phyloP scores from a whole-genome alignment of 2,329 filamentous ascomycete species.

The Clonostachys sp. region DNA sequence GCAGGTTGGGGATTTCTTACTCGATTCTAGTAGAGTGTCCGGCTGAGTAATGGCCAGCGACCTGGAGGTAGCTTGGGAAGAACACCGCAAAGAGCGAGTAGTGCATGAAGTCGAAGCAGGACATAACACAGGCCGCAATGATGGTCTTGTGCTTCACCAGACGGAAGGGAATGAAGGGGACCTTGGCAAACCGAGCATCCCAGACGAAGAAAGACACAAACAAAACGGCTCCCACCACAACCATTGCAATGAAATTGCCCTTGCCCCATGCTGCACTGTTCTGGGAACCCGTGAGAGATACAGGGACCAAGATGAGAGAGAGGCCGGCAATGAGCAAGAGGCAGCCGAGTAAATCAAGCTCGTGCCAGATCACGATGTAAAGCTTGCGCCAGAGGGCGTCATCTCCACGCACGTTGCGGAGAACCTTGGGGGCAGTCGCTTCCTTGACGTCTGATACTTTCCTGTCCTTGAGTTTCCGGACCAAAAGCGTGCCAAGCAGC shows the following conservation, averaged over 20 bases:
- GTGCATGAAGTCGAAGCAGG: slow-evolving; percentile 27
- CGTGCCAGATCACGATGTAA: slow-evolving; percentile 11
- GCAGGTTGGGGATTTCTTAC: slow-evolving; percentile 8
- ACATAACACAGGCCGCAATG: slow-evolving; percentile 27
- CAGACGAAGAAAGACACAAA: slow-evolving; percentile 21
- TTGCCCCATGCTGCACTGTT: slow-evolving; percentile 22
- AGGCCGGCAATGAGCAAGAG: slow-evolving; percentile 23
- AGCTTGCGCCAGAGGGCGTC: slow-evolving; percentile 3
- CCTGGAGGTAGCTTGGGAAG: slow-evolving; percentile 32
- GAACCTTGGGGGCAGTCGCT: slow-evolving; percentile 8
- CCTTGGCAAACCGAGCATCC: slow-evolving; percentile 27
- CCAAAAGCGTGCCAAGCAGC: slow-evolving; percentile 20
- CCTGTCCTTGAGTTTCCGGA: slow-evolving; percentile 20
- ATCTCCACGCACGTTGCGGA: slow-evolving; percentile 5
- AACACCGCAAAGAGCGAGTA: slow-evolving; percentile 32
- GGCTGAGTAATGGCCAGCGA: slow-evolving; percentile 25
- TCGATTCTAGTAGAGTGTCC: slow-evolving; percentile 29
- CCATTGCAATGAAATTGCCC: slow-evolving; percentile 25
- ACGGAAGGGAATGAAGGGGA: slow-evolving; percentile 29
- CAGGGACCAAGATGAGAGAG: slow-evolving; percentile 23
- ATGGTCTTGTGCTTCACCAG: slow-evolving; percentile 29
- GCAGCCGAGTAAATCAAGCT: slow-evolving; percentile 26
- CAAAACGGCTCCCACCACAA: slow-evolving; percentile 20
- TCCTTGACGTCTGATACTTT: slow-evolving; percentile 9
- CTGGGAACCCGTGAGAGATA: slow-evolving; percentile 27